A percentile compares a stretch with the other conserved stretches of the same genome.
phyloP scores from a whole-genome alignment of 2,329 filamentous ascomycete genomes.

The Colletotrichum cereale region DNA sequence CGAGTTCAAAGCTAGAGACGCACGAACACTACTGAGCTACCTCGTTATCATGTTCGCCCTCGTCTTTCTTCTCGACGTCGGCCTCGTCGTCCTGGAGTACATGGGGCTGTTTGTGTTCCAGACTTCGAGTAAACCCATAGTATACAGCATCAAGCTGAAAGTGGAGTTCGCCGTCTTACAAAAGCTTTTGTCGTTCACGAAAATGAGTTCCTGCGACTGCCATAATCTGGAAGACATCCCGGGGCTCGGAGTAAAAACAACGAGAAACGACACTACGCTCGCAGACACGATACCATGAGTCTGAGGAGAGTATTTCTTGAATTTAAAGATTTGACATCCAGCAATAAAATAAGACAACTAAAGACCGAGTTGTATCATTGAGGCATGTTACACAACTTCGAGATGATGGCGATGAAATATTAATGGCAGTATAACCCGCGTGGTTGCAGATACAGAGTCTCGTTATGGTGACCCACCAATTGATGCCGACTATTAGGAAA shows the following conservation, averaged over 20 bases:
- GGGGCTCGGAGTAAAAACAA: not conserved
- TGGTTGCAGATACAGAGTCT: too few relatives aligned
- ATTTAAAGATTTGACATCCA: rapidly evolving
- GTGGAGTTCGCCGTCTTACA: conserved; percentile 65
- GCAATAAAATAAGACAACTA: not conserved
- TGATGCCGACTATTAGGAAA: not conserved
- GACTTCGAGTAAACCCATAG: conserved; percentile 37
- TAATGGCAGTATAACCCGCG: too few relatives aligned
- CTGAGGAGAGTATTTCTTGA: too few relatives aligned
- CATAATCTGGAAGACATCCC: conserved; percentile 8
- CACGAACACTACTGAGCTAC: conserved; percentile 50
- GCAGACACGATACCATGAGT: conserved; percentile 22
- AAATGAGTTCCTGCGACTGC: conserved; percentile 25
- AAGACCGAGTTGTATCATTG: not conserved
- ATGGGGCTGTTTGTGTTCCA: conserved; percentile 49
- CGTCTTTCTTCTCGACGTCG: conserved; percentile 55
- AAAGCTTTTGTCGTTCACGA: conserved; percentile 42
- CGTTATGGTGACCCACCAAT: not conserved
- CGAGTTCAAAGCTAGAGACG: conserved; percentile 32
- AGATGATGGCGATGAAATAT: too few relatives aligned
- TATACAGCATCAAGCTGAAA: conserved; percentile 45
- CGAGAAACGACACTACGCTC: not conserved
- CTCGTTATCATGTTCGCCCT: conserved; percentile 55
- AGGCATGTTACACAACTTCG: not conserved
- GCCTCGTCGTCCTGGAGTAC: conserved; percentile 54